phyloP scores from a whole-genome alignment of 805 yeast genomes.

The Maudiozyma turicensis region DNA sequence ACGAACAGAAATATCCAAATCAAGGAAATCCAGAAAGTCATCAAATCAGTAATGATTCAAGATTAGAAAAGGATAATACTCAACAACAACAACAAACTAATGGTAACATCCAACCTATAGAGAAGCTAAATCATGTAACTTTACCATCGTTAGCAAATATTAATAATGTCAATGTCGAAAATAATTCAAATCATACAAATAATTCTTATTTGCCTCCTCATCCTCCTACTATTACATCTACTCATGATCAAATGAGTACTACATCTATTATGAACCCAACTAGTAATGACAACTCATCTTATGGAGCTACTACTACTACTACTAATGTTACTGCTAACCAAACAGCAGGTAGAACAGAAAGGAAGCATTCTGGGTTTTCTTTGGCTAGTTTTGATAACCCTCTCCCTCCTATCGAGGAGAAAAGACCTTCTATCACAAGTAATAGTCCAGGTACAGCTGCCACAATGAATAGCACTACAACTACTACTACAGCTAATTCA shows the following conservation, averaged over 20 bases:
- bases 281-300: conserved; percentile 15
- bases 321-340: conserved; percentile 10
- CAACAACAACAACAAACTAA: not conserved
- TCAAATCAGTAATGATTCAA: not conserved
- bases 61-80: not conserved
- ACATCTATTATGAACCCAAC: conserved; percentile 19
- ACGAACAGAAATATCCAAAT: not conserved
- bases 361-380: conserved; percentile 15
- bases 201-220: not conserved
- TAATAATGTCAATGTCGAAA: not conserved
- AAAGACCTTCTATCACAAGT: not conserved
- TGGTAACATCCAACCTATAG: not conserved
- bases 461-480: not conserved
- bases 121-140: conserved; percentile 3
- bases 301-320: conserved; percentile 12
- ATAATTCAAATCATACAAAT: not conserved
- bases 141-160: conserved; percentile 8
- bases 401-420: conserved; percentile 10
- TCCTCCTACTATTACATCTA: conserved; percentile 3
- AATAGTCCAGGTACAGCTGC: not conserved
- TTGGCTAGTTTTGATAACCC: conserved; percentile 27
- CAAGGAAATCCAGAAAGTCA: conserved; percentile 2
- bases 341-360: conserved; percentile 1
- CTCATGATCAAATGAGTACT: conserved; percentile 12
- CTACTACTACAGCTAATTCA: not conserved